Conservation (phyloP, 768 basidiomycete species). For the Mycena floridula region DNA sequence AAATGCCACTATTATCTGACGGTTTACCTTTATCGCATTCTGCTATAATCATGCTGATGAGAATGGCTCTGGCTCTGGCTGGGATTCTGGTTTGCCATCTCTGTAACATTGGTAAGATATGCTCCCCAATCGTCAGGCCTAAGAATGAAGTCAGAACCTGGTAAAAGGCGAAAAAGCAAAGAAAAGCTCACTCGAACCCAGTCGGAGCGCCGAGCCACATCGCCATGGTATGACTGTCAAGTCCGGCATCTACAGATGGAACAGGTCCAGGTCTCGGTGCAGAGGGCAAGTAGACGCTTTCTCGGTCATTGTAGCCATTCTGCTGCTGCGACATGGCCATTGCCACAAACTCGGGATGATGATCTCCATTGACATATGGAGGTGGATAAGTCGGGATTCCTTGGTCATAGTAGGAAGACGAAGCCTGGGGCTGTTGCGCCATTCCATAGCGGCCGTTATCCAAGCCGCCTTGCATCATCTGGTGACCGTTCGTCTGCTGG, state of each 20-base stretch:
- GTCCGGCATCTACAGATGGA: slow-evolving; percentile 21
- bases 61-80: no score
- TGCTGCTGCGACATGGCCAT: neutral
- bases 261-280: neutral
- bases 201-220: slow-evolving; percentile 45
- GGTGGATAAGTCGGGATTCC: neutral
- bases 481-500: neutral
- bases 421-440: neutral
- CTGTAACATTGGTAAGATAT: no score
- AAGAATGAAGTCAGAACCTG: neutral
- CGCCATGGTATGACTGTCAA: slow-evolving; percentile 33
- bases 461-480: neutral
- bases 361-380: neutral
- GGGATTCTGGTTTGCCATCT: no score
- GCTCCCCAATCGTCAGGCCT: slow-evolving; percentile 35
- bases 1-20: no score
- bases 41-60: no score
- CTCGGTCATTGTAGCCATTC: neutral
- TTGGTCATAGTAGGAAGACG: neutral
- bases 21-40: no score
- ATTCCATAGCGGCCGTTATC: neutral
- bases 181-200: slow-evolving; percentile 35
- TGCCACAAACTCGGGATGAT: neutral
- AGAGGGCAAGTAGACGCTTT: neutral
- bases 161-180: neutral